phyloP scores from a whole-genome alignment of 2,329 filamentous ascomycete species.

The Orbilia javanica region DNA sequence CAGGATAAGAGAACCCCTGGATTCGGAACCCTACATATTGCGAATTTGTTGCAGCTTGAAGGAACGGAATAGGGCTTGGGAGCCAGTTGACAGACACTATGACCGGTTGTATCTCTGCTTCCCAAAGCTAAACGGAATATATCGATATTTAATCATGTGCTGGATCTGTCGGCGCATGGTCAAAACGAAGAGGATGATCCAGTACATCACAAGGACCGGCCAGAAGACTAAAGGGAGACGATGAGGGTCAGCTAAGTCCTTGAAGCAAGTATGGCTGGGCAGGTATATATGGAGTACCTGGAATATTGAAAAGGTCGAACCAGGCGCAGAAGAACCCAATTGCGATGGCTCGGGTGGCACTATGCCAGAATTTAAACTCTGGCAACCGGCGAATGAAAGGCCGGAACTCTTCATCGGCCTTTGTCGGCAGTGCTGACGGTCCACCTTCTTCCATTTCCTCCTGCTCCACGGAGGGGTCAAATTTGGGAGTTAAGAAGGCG shows the following conservation, averaged over 20 bases:
- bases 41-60: neutral
- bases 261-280: neutral
- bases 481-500: slow-evolving; percentile 97
- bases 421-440: slow-evolving; percentile 84
- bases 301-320: slow-evolving; percentile 94
- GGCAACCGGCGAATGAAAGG: slow-evolving; percentile 95
- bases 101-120: slow-evolving; percentile 79
- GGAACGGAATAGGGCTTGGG: neutral
- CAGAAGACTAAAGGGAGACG: slow-evolving; percentile 78
- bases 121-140: slow-evolving; percentile 91
- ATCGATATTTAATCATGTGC: slow-evolving; percentile 99
- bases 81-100: slow-evolving; percentile 19
- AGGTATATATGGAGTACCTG: slow-evolving; percentile 64
- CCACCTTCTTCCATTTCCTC: slow-evolving; percentile 96
- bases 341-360: slow-evolving; percentile 85
- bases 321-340: slow-evolving; percentile 90
- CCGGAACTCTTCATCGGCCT: slow-evolving; percentile 96
- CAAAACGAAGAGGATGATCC: slow-evolving; percentile 94
- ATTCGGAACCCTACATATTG: neutral
- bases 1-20: neutral
- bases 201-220: slow-evolving; percentile 98
- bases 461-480: slow-evolving; percentile 94
- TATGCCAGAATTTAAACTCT: slow-evolving; percentile 99
- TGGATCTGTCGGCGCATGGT: slow-evolving; percentile 99
- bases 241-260: neutral